phyloP scores from a whole-genome alignment of 169 alveolate species.

The Cyclospora cayetanensis region DNA sequence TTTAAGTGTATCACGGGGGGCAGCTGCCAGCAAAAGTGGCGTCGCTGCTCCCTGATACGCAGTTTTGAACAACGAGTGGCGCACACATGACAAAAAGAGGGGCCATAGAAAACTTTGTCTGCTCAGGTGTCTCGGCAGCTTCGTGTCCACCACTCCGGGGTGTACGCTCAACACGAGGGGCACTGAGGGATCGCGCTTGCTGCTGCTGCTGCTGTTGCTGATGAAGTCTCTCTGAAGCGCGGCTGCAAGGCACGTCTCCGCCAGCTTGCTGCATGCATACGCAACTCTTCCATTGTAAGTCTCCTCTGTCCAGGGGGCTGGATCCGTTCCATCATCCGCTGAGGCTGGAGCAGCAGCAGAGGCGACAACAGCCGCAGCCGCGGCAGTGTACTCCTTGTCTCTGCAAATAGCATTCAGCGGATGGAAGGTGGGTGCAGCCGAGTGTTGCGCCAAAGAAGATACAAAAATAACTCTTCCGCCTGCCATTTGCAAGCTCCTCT shows the following conservation, averaged over 20 bases:
- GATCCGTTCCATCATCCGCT: not conserved
- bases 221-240: conserved; percentile 50
- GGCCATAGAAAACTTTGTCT: not conserved
- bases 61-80: not conserved
- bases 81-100: not conserved
- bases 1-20: not conserved
- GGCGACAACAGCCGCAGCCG: not conserved
- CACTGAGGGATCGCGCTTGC: not conserved
- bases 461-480: not conserved
- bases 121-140: conserved; percentile 3
- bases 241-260: conserved; percentile 48
- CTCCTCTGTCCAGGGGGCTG: not conserved
- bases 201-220: conserved; percentile 27
- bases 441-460: conserved; percentile 3
- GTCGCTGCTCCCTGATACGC: conserved; percentile 55
- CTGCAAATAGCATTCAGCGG: not conserved
- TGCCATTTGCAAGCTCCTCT: not conserved
- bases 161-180: conserved; percentile 1
- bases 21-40: conserved; percentile 26
- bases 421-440: not conserved
- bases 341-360: not conserved
- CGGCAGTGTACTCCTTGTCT: not conserved
- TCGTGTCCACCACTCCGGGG: conserved; percentile 49
- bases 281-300: not conserved
- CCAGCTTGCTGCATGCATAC: conserved; percentile 55